Evolutionary conservation across 176 grass and related monocot species (phyloP), one percentile per base, ranked within the genome.

Genomic region (Musa itinerans): DNA sequence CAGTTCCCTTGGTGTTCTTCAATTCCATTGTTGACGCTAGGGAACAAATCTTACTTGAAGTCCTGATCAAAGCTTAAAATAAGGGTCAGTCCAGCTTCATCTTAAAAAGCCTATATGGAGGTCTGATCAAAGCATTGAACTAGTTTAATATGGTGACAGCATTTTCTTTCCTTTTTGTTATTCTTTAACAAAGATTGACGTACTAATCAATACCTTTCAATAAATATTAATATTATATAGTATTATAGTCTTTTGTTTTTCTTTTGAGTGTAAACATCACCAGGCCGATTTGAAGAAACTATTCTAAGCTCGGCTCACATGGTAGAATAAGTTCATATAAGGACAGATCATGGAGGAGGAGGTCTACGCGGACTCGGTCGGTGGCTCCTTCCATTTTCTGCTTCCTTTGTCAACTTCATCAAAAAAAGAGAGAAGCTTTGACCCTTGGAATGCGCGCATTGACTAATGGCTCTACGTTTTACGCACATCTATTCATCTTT

Each of bases 111-210:
- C 75, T n/a, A 84, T 74, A 72, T 82, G 67, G 83, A 70, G 72
- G 74, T 56, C 56, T 86, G 85, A 88, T 86, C 75, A 69, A 82
- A 81, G 76, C 81, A 88, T 84, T 95, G 83, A 88, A 85, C 58
- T 84, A 64, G 53, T 2, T 68, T 53, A 80, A 51, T 85, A 84
- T 80, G 72, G 43, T 87, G 90, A 50, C 25, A 63, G 54, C 84
- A 58, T 53, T 52, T 74, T 85, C 15, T 77, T 86, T 3, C 53
- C 68, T 74, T 74, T 73, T n/a, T 67, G 26, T 67, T 67, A 53
- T 14, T 54, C 13, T 1, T 14, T 14, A 14, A 54, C 53, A 54
- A 14, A 54, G 53, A 54, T 43, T 43, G 34, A 43, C 3, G 4
- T 6, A 43, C 34, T 43, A 43, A 43, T 43, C 34, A 6, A 6